These are phyloP conservation scores for Monosporascus cannonballus DNA, from an alignment of 2,329 filamentous ascomycete species.

Conservation along the genomic window DNA sequence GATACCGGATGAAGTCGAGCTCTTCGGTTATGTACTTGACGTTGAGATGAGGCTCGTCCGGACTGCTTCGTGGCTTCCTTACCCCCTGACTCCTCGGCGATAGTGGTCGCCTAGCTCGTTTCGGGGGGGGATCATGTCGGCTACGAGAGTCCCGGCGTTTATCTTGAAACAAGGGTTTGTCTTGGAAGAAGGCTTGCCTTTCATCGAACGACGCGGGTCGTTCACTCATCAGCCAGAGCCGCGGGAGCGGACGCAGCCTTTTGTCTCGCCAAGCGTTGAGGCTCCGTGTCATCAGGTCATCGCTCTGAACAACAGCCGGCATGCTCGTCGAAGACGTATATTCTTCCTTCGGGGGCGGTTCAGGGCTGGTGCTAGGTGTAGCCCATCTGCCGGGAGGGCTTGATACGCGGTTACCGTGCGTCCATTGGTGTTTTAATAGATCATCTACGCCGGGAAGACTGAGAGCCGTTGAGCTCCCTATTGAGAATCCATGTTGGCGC, in stretches of 20 bases:
- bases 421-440: constrained; percentile 1
- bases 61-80: constrained; percentile 5
- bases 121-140: background rate
- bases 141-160: constrained; percentile 1
- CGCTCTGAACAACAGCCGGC: background rate
- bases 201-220: background rate
- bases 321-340: constrained; percentile 3
- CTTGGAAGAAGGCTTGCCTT: background rate
- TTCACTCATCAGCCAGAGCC: constrained; percentile 2
- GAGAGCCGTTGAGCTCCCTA: background rate
- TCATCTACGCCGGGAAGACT: constrained; percentile 10
- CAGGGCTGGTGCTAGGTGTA: constrained; percentile 14
- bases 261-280: constrained; percentile 16
- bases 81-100: background rate
- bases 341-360: constrained; percentile 4
- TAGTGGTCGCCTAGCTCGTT: background rate
- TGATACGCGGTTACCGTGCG: background rate
- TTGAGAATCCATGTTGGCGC: background rate
- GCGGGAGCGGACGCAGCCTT: constrained; percentile 9
- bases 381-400: background rate
- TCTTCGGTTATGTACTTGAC: constrained; percentile 25
- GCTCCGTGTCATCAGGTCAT: constrained; percentile 17
- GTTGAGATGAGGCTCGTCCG: constrained; percentile 19
- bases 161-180: too few relatives aligned
- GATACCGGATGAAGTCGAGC: constrained; percentile 23